Percentiles rank a stretch among this genome's conserved stretches.
These are phyloP conservation scores for Pseudogymnoascus verrucosus DNA, from an alignment of 2,329 filamentous ascomycete species.

Conservation along the genomic window DNA sequence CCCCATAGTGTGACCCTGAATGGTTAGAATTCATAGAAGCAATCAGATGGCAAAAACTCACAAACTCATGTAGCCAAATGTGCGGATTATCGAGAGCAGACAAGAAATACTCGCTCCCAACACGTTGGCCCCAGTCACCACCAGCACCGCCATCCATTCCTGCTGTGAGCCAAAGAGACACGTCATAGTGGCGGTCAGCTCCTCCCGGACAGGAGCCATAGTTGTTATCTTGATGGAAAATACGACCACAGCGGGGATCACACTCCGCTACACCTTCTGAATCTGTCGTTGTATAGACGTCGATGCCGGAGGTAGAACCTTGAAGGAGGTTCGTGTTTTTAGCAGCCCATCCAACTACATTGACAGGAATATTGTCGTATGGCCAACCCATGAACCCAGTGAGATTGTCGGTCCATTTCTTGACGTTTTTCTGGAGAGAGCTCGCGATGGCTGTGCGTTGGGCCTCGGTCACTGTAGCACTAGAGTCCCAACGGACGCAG, in stretches of 20 bases:
- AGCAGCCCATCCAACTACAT: slow-evolving; percentile 38
- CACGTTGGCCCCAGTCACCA: slow-evolving; percentile 40
- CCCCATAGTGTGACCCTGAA: slow-evolving; percentile 34
- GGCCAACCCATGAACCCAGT: slow-evolving; percentile 39
- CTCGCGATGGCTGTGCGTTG: slow-evolving; percentile 32
- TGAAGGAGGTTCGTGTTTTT: slow-evolving; percentile 31
- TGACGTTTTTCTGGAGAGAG: slow-evolving; percentile 30
- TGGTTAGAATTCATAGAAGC: not conserved
- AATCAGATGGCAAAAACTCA: not conserved
- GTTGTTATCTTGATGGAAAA: slow-evolving; percentile 37
- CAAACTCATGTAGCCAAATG: slow-evolving; percentile 39
- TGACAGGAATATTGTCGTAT: slow-evolving; percentile 31
- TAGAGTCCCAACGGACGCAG: slow-evolving; percentile 39
- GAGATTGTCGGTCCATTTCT: slow-evolving; percentile 36
- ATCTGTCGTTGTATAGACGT: slow-evolving; percentile 37
- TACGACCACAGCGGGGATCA: slow-evolving; percentile 33
- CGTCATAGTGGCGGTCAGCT: slow-evolving; percentile 35
- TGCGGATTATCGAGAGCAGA: slow-evolving; percentile 33
- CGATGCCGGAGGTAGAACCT: slow-evolving; percentile 30
- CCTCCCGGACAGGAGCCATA: slow-evolving; percentile 34
- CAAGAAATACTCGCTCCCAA: slow-evolving; percentile 38
- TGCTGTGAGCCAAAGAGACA: slow-evolving; percentile 41
- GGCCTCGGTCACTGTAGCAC: slow-evolving; percentile 29
- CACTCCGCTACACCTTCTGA: slow-evolving; percentile 35
- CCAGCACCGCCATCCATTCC: slow-evolving; percentile 37